Conservation (phyloP, 75 land plant genomes). For the Adiantum capillusveneris region DNA sequence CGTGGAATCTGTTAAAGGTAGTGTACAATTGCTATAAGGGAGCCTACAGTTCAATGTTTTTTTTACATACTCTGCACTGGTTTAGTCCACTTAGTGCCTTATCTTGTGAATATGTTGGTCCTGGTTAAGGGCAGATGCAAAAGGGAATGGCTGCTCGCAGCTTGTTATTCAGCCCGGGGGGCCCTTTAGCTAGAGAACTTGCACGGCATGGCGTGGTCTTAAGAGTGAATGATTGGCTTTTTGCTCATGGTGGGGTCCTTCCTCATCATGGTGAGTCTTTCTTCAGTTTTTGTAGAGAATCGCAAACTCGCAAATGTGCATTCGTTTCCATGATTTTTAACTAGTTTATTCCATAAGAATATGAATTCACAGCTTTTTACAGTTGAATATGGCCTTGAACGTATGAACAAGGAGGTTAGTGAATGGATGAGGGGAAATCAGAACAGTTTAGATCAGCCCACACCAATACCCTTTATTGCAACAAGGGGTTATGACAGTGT, state of each 20-base stretch:
- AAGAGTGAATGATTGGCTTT: slow-evolving; percentile 84
- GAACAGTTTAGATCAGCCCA: slow-evolving; percentile 25
- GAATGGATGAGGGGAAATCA: slow-evolving; percentile 67
- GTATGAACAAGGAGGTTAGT: slow-evolving; percentile 84
- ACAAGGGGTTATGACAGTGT: slow-evolving; percentile 92
- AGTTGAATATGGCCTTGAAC: slow-evolving; percentile 87
- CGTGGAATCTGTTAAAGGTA: slow-evolving; percentile 66
- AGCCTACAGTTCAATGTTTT: no score
- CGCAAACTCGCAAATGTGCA: no score
- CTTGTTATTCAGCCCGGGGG: slow-evolving; percentile 69
- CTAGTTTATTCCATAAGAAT: not conserved
- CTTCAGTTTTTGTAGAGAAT: no score
- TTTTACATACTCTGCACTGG: no score
- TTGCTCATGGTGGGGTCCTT: slow-evolving; percentile 96
- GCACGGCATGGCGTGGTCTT: slow-evolving; percentile 78
- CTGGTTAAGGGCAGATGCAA: slow-evolving; percentile 54
- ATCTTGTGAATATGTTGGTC: not conserved
- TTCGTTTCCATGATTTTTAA: no score
- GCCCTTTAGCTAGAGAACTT: slow-evolving; percentile 75
- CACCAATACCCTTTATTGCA: slow-evolving; percentile 66
- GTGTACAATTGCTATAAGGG: no score
- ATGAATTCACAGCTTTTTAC: slow-evolving; percentile 6
- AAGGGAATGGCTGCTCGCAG: slow-evolving; percentile 64
- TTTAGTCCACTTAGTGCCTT: no score
- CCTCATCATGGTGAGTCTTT: slow-evolving; percentile 98